Evolutionary conservation across 1,284 basidiomycete species (phyloP), one percentile per base, ranked within the genome.

Genomic region (Coniophora puteana): DNA sequence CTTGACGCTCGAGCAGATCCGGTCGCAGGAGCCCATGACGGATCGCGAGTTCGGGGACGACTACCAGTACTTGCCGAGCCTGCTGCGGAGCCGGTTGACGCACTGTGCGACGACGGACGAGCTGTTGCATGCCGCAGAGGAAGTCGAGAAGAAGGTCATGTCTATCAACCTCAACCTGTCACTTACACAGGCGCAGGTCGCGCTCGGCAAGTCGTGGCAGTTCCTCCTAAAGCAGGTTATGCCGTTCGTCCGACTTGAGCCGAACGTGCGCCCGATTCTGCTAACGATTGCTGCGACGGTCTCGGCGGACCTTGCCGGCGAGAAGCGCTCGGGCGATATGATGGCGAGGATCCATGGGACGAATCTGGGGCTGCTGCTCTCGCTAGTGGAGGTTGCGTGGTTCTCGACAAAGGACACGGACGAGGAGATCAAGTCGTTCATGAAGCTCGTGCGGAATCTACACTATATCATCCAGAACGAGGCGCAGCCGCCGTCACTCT

Each of bases 101-200:
- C 71, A 74, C 2, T 80, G 76, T 18, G 44, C 57, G n/a, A 51
- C 54, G 27, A 55, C 65, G 13, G 69, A 74, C 40, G 62, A 61
- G 12, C 61, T 69, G 44, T 59, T 66, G 4, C 64, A 72, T 4
- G 43, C 56, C 7, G 59, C 71, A 3, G 74, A 78, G 13, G 62
- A 59, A 11, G 61, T 78, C 8, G 69, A 83, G 48, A 72, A 68
- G 37, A 69, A 70, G 34, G 57, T 87, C 8, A 63, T 72, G 42
- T 79, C 80, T 0, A 78, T 91, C 62, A 93, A 93, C 58, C 70
- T 90, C 48, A 91, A 93, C 57, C 77, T 93, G 50, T 93, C 91
- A 1, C 66, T 94, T 32, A 72, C 90, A 23, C 86, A 94, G 51
- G 76, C 87, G 2, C 87, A 93, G 59, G 78, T 78, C 4, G 68